Conservation (phyloP, 495 filamentous ascomycete genomes). For the Zalerion maritima region DNA sequence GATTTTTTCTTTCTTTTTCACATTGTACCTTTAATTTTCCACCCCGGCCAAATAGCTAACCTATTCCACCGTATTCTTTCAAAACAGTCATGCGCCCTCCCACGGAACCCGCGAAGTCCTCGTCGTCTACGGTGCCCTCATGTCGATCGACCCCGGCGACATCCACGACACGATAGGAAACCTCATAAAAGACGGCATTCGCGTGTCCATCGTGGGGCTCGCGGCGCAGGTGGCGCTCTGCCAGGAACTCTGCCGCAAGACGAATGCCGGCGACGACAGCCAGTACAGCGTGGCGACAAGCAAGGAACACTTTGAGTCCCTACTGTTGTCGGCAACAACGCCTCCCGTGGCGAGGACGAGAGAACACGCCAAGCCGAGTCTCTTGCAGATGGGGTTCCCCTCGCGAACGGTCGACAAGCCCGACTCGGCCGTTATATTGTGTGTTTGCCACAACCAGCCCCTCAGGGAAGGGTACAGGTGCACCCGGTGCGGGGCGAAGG, state of each 20-base stretch:
- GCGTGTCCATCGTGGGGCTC: slow-evolving; percentile 75
- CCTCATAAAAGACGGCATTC: slow-evolving; percentile 66
- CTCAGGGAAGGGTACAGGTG: slow-evolving; percentile 83
- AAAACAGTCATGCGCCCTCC: slow-evolving; percentile 62
- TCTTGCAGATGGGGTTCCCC: slow-evolving; percentile 99
- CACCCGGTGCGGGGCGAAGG: slow-evolving; percentile 75
- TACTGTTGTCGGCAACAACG: slow-evolving; percentile 78
- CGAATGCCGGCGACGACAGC: slow-evolving; percentile 64
- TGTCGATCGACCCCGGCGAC: slow-evolving; percentile 84
- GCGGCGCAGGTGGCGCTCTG: slow-evolving; percentile 88
- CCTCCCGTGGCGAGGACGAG: slow-evolving; percentile 65
- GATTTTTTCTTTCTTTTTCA: not conserved
- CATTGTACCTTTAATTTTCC: slow-evolving; percentile 1
- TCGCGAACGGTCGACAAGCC: slow-evolving; percentile 63
- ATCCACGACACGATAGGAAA: slow-evolving; percentile 77
- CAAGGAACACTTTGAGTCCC: slow-evolving; percentile 75
- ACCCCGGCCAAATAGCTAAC: slow-evolving; percentile 6
- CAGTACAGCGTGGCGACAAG: slow-evolving; percentile 73
- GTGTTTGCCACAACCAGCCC: slow-evolving; percentile 79
- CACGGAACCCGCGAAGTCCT: slow-evolving; percentile 90
- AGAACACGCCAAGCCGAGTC: slow-evolving; percentile 52
- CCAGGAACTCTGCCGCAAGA: slow-evolving; percentile 69
- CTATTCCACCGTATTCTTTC: slow-evolving; percentile 1
- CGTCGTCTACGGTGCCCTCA: slow-evolving; percentile 78
- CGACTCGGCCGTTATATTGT: slow-evolving; percentile 53